Conservation (phyloP, 148 eudicot genomes). For the Dysphania ambrosioides region DNA sequence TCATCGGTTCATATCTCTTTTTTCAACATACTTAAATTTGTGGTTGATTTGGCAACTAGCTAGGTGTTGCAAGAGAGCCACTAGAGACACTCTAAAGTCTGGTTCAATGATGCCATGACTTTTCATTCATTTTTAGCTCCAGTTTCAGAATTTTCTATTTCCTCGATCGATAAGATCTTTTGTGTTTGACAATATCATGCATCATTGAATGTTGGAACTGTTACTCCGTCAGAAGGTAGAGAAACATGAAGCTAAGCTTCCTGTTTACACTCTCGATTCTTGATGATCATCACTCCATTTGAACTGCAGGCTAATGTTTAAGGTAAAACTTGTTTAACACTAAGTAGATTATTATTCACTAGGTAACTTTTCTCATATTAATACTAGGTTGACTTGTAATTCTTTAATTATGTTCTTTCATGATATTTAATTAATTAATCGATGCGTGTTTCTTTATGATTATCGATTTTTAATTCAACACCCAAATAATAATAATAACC, state of each 20-base stretch:
- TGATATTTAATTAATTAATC: too few species aligned
- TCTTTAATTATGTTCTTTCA: too few species aligned
- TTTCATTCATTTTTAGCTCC: not conserved
- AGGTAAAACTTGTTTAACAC: not conserved
- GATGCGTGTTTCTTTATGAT: too few species aligned
- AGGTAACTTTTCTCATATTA: not conserved
- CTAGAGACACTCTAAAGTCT: constrained; percentile 3
- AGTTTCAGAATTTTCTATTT: not conserved
- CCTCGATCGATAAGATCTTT: constrained; percentile 1
- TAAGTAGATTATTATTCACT: not conserved
- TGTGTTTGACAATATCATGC: constrained; percentile 1
- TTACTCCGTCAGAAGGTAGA: not conserved
- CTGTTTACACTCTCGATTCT: not conserved
- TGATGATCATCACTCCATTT: not conserved
- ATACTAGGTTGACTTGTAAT: not conserved
- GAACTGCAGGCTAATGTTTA: not conserved
- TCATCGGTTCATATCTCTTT: constrained; percentile 8
- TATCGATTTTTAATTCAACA: too few species aligned
- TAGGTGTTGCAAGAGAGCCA: not conserved
- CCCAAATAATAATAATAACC: too few species aligned
- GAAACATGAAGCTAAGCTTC: not conserved
- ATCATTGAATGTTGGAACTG: not conserved
- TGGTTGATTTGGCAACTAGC: not conserved
- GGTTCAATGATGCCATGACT: constrained; percentile 19
- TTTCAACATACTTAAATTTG: not conserved